Evolutionary conservation across 1,284 basidiomycete genomes (phyloP).

Genomic region (Inonotus hispidus): DNA sequence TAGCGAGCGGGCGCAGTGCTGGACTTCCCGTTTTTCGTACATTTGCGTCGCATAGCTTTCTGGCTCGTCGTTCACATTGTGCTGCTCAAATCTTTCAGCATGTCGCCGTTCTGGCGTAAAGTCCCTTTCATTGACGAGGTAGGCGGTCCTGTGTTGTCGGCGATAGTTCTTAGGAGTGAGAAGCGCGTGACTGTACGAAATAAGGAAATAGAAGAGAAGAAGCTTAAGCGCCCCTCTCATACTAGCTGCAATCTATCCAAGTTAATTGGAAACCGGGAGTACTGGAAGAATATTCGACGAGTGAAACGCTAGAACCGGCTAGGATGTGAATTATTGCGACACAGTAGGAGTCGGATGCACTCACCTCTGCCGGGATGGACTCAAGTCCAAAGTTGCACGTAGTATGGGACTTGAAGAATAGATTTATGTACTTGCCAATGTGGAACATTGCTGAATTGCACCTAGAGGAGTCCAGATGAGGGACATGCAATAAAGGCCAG

Average conservation of each 20-base stretch:
- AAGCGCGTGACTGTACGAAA: constrained; percentile 1
- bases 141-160: background rate
- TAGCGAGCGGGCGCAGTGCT: background rate
- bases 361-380: background rate
- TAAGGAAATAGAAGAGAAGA: constrained; percentile 1
- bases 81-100: background rate
- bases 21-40: background rate
- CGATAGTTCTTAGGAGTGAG: background rate
- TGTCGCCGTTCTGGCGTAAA: background rate
- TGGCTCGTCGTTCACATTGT: background rate
- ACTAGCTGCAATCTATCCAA: background rate
- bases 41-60: background rate
- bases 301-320: background rate
- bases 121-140: background rate
- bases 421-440: background rate
- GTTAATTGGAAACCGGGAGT: background rate
- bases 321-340: background rate
- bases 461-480: background rate
- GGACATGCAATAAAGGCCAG: background rate
- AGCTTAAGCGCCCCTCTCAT: constrained; percentile 4
- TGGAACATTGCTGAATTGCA: background rate
- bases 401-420: background rate
- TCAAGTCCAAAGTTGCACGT: background rate
- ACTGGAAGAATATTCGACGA: background rate
- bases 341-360: background rate